These are phyloP conservation scores for Trematosphaeria pertusa DNA, from an alignment of 2,329 filamentous ascomycete genomes.

Conservation along the genomic window DNA sequence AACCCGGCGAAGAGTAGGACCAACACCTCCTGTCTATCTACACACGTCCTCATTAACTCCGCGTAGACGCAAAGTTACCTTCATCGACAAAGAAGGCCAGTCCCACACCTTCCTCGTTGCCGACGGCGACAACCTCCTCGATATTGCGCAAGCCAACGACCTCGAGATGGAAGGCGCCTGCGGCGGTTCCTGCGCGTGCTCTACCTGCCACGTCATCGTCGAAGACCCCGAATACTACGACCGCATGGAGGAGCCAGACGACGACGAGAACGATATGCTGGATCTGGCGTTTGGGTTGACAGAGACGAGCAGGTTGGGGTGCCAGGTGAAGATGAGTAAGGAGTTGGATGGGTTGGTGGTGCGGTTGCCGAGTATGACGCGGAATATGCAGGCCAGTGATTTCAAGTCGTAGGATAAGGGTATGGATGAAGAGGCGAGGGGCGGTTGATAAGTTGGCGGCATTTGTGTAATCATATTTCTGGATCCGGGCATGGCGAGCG, in stretches of 20 bases:
- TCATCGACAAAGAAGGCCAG: conserved; percentile 87
- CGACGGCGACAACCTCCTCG: conserved; percentile 89
- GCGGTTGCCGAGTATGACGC: conserved; percentile 87
- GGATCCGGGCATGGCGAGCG: conserved; percentile 7
- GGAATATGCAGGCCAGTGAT: conserved; percentile 94
- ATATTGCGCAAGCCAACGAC: conserved; percentile 93
- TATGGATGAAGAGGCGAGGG: not conserved
- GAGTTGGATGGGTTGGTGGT: conserved; percentile 88
- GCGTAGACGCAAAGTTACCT: conserved; percentile 81
- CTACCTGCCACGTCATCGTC: conserved; percentile 91
- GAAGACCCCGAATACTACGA: conserved; percentile 76
- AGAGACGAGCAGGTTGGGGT: conserved; percentile 83
- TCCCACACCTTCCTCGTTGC: conserved; percentile 79
- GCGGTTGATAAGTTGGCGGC: conserved; percentile 3
- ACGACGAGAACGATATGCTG: conserved; percentile 60
- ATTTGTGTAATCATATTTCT: conserved; percentile 15
- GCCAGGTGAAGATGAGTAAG: conserved; percentile 90
- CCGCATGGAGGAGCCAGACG: conserved; percentile 65
- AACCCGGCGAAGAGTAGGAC: conserved; percentile 87
- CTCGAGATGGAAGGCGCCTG: conserved; percentile 99
- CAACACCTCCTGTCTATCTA: conserved; percentile 6
- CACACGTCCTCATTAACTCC: conserved; percentile 10
- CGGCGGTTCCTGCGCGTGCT: conserved; percentile 91
- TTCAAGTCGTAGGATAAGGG: conserved; percentile 65
- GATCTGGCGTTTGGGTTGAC: conserved; percentile 90